Base-by-base conservation (phyloP, 768 basidiomycete genomes). In the Leccinellum luteum region DNA sequence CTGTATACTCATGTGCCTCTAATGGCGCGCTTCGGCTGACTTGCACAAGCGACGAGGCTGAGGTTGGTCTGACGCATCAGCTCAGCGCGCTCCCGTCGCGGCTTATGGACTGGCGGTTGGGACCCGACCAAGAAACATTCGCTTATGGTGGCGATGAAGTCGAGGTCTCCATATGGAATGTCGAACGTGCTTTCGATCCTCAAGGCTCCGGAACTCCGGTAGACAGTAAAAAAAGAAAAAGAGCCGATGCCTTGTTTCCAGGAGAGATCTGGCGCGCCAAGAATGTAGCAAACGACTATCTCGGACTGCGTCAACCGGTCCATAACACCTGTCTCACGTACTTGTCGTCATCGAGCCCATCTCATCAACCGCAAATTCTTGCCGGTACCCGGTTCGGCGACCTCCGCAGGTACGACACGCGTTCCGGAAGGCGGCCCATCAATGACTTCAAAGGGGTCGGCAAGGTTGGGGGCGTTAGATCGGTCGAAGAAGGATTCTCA, bases 61-160 rank as follows among this genome's bases (percentile, higher is more conserved):
- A 56, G n/a, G 38, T 2, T 45, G 13, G 21, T 14, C 66, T 15
- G 43, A 68, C 12, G 48, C 73, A 63, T 19, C 59, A 66, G 41
- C 68, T 74, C 55, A 74, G 78, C 7, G 75, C 75, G 9, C 79
- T 93, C 48, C 90, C 91, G 3, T 84, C 80, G 58, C 84, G 88
- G 21, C 76, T 94, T n/a, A 75, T 73, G 48, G 83, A 82, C 54
- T 91, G 90, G 87, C 78, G 79, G 31, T 65, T 90, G 23, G 82
- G 85, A 1, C 66, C 74, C 17, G 74, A 81, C 57, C 74, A 73
- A 3, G 68, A 77, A 34, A 80, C 79, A 0, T 93, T 94, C 74
- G 81, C 85, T 2, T 94, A 92, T 60, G 92, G 87, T 13, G 92
- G 92, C 3, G 85, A 93, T 60, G 92, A 94, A 71, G 90, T 94